Conservation (phyloP, 1,284 basidiomycete species). For the Leccinum angustisporum region DNA sequence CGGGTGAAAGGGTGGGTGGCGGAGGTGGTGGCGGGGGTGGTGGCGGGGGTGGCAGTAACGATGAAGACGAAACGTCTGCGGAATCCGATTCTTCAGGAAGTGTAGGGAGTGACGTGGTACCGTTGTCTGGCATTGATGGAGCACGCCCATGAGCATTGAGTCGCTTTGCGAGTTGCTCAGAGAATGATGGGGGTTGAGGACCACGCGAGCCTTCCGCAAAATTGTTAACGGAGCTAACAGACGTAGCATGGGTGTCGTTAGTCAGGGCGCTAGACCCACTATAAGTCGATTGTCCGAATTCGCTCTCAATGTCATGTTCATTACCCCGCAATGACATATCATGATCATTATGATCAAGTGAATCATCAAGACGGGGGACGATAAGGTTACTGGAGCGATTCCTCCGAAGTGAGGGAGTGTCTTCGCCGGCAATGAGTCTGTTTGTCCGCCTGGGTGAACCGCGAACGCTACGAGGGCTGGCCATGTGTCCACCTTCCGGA, state of each 20-base stretch:
- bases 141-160: slow-evolving; percentile 32
- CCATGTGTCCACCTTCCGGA: slow-evolving; percentile 50
- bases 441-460: slow-evolving; percentile 60
- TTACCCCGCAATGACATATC: slow-evolving; percentile 41
- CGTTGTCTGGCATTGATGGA: slow-evolving; percentile 29
- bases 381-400: slow-evolving; percentile 45
- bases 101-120: slow-evolving; percentile 31
- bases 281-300: slow-evolving; percentile 52
- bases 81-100: slow-evolving; percentile 39
- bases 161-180: slow-evolving; percentile 61
- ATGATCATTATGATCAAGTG: slow-evolving; percentile 40
- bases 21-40: slow-evolving; percentile 32
- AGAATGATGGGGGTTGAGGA: slow-evolving; percentile 48
- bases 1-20: slow-evolving; percentile 22
- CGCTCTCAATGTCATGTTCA: slow-evolving; percentile 56
- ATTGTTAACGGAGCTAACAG: slow-evolving; percentile 49
- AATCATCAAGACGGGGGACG: slow-evolving; percentile 45
- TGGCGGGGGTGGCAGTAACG: slow-evolving; percentile 37
- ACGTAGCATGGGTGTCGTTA: slow-evolving; percentile 55
- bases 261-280: slow-evolving; percentile 44
- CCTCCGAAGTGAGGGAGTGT: slow-evolving; percentile 33
- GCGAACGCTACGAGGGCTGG: slow-evolving; percentile 65
- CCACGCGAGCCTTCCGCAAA: slow-evolving; percentile 33
- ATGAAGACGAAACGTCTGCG: slow-evolving; percentile 22
- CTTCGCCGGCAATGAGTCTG: slow-evolving; percentile 36